Base-by-base conservation (phyloP, 2,329 filamentous ascomycete genomes). In the Penicillium thymicola region DNA sequence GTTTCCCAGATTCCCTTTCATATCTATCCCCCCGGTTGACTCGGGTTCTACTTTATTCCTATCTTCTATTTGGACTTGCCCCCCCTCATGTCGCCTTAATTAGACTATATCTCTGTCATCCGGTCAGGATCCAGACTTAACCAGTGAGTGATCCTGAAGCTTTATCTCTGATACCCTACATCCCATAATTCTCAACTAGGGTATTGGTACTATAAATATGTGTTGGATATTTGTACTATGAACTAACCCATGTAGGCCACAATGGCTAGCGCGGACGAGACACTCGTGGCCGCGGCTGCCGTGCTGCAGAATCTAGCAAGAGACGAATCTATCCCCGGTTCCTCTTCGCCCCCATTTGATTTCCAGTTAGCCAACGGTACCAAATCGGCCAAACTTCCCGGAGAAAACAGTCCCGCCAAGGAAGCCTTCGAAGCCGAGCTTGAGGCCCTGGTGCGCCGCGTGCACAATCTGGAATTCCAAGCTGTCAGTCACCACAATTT, bases 381-480 rank as follows among this genome's bases (percentile, higher is more conserved):
- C 34, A 76, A 78, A 60, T 79, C 82, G 63, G 81, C 93, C 69
- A 83, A 82, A 60, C 82, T 97, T 25, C 92, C 93, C 14, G 94
- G 94, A 57, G 82, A 85, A 56, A 83, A 91, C 57, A 88, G 84
- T 43, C 76, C 85, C 36, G 88, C 88, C 64, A 97, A 97, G 78
- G 81, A 84, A 64, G 82, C 82, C 32, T 84, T 97, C 59, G 92
- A 97, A 77, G 81, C 82, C 58, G 93, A 97, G 77, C 83, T 99
- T 56, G 84, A 88, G 49, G 88, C 89, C 54, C 83, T 97, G 61
- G 84, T 88, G 58, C 78, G 86, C 59, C 83, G 94, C 64, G 85
- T 97, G 65, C 89, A 92, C 62, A 85, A 87, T 63, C 85, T 97
- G 65, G 92, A 97, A 79, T 85, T 85, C 65, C 88, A 88, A 76